Evolutionary conservation across 2,329 filamentous ascomycete genomes (phyloP), one percentile per base, ranked within the genome.

Genomic region (Bipolaris victoriae): DNA sequence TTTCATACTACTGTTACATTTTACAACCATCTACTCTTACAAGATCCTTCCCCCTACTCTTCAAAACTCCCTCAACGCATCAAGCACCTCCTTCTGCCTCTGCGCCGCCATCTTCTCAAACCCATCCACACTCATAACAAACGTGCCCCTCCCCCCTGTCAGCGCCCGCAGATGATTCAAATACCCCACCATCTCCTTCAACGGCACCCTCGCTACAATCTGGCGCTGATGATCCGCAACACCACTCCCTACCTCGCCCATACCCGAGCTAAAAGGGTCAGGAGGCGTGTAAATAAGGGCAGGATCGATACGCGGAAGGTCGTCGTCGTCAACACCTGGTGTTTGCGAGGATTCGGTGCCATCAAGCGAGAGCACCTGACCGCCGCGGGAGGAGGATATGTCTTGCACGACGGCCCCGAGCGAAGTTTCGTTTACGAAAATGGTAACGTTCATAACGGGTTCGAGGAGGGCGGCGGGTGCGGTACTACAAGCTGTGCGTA

Each of bases 161-260:
- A 97, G 84, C 77, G 91, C 93, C 50, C 95, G 83, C 62, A 99
- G 78, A 72, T 96, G 91, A 74, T 92, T 91, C 66, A 98, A 82
- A 76, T 98, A 99, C 40, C 94, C 91, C 35, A 98, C 88, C 91
- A 98, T 97, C 77, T 98, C 94, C 78, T 95, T 96, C 68, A 98
- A 82, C 31, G 95, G 95, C 26, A 98, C 94, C 68, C 90, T 87
- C 20, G 93, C 95, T 10, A 89, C 88, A 65, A 99, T 91, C 56
- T 86, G 85, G 31, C 82, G 76, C 67, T 75, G 66, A 45, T 66
- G 57, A 64, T 72, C 58, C 65, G 58, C 61, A 2, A 63, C 35
- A 5, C 60, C 68, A 9, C 51, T 60, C 1, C 61, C 60, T 33
- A 64, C 39, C 3, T 68, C 62, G 1, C 64, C 67, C 0, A 63